Percentiles rank a stretch among this genome's conserved stretches.
These are phyloP conservation scores for Ogataea chonburiensis DNA, from an alignment of 805 yeast genomes.

Conservation along the genomic window DNA sequence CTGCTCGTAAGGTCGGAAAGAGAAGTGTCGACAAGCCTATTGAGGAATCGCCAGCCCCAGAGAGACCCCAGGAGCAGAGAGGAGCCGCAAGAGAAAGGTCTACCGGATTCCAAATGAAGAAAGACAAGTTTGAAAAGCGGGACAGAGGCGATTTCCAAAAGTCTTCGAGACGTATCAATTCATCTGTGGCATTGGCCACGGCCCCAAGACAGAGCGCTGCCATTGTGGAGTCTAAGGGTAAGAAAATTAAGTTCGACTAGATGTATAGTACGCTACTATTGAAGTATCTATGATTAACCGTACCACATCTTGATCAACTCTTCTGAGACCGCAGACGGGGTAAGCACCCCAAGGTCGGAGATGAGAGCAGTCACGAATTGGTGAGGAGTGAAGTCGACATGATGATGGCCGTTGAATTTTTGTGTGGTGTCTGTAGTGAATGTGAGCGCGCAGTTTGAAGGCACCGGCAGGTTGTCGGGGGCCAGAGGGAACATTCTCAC, in stretches of 20 bases:
- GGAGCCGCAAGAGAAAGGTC: conserved; percentile 19
- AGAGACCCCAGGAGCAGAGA: conserved; percentile 3
- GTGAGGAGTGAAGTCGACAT: conserved; percentile 92
- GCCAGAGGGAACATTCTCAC: conserved; percentile 94
- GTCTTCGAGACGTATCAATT: conserved; percentile 45
- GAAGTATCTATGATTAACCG: conserved; percentile 46
- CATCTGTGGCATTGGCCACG: conserved; percentile 82
- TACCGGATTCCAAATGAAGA: conserved; percentile 29
- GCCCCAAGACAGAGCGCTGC: conserved; percentile 91
- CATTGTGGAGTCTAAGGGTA: conserved; percentile 87
- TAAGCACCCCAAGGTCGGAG: conserved; percentile 93
- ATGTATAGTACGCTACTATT: conserved; percentile 11
- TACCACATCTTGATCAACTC: conserved; percentile 98
- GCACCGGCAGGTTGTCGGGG: conserved; percentile 80
- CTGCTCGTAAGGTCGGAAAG: conserved; percentile 38
- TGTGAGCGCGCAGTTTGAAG: conserved; percentile 45
- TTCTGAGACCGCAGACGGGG: conserved; percentile 98
- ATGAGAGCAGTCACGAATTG: conserved; percentile 92
- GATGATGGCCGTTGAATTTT: conserved; percentile 45
- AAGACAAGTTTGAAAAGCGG: conserved; percentile 14
- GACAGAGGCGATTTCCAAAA: conserved; percentile 3
- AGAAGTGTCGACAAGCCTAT: conserved; percentile 1
- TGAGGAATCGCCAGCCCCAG: conserved; percentile 6
- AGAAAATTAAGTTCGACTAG: conserved; percentile 69
- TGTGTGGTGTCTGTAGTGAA: conserved; percentile 37